phyloP scores from a whole-genome alignment of 2,329 filamentous ascomycete species.

The Calcarisporium arbuscula region DNA sequence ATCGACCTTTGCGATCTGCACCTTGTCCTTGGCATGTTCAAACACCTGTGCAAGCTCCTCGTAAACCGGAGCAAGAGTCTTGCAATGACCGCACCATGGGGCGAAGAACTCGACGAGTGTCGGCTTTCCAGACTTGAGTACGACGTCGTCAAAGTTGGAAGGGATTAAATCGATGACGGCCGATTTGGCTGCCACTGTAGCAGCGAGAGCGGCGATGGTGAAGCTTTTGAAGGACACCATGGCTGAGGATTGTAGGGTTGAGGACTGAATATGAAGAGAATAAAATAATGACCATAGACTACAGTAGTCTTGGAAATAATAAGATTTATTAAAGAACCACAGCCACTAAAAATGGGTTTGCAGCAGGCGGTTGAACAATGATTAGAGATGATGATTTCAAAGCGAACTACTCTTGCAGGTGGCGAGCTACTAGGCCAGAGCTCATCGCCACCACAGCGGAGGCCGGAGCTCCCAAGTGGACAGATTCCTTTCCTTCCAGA shows the following conservation, averaged over 20 bases:
- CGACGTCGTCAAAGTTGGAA: constrained; percentile 83
- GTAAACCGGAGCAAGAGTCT: constrained; percentile 89
- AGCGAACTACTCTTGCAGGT: too few species aligned
- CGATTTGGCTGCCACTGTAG: constrained; percentile 60
- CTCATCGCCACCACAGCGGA: too few species aligned
- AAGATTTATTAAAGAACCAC: too few species aligned
- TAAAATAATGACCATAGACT: too few species aligned
- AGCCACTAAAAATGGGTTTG: too few species aligned
- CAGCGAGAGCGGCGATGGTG: constrained; percentile 48
- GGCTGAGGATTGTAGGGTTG: constrained; percentile 20
- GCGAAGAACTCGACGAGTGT: constrained; percentile 98
- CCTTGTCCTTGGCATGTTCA: constrained; percentile 61
- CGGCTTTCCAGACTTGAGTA: constrained; percentile 87
- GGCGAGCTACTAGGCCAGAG: too few species aligned
- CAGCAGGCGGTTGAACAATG: too few species aligned
- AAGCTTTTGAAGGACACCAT: constrained; percentile 58
- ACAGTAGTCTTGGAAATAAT: too few species aligned
- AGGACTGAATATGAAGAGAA: too few species aligned
- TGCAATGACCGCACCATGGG: constrained; percentile 99
- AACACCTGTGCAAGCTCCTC: constrained; percentile 79
- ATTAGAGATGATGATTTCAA: too few species aligned
- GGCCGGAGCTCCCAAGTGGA: too few species aligned
- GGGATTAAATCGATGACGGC: constrained; percentile 87
- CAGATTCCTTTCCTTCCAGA: too few species aligned
- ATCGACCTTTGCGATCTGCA: constrained; percentile 93